phyloP scores from a whole-genome alignment of 352 stramenopile species.

The Globisporangium megalacanthum region DNA sequence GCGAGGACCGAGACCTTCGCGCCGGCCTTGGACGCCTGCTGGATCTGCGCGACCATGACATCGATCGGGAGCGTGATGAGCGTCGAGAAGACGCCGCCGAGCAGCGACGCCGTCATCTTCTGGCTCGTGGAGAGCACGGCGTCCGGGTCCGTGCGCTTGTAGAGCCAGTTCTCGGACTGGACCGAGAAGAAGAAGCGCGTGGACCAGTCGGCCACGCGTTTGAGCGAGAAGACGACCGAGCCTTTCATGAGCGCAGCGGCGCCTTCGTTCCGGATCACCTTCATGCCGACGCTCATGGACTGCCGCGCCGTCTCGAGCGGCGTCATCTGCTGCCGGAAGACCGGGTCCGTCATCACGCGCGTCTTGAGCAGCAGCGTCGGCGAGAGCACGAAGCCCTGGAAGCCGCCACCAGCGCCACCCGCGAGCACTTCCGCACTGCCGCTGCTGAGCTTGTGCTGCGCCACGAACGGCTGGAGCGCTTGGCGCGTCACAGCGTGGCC shows the following conservation, averaged over 20 bases:
- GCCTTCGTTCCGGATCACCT: conserved; percentile 89
- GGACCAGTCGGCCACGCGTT: conserved; percentile 91
- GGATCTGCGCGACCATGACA: conserved; percentile 91
- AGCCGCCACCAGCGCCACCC: conserved; percentile 84
- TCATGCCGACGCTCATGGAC: conserved; percentile 80
- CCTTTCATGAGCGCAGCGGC: conserved; percentile 89
- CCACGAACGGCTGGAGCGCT: conserved; percentile 50
- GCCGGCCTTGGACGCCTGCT: conserved; percentile 87
- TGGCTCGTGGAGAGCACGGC: conserved; percentile 53
- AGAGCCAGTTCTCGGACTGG: conserved; percentile 71
- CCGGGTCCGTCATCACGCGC: conserved; percentile 91
- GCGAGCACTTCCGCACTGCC: conserved; percentile 74
- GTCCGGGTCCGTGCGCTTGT: conserved; percentile 62
- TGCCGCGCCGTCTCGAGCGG: conserved; percentile 75
- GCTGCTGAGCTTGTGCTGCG: conserved; percentile 45
- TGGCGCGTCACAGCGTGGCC: conserved; percentile 74
- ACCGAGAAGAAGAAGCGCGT: conserved; percentile 92
- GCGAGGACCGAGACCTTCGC: conserved; percentile 71
- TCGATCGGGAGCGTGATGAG: conserved; percentile 89
- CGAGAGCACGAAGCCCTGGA: conserved; percentile 92
- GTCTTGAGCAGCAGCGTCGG: conserved; percentile 93
- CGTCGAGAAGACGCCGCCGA: conserved; percentile 76
- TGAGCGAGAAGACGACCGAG: conserved; percentile 87
- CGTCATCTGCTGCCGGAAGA: conserved; percentile 91
- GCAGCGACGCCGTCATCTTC: conserved; percentile 78